Conservation (phyloP, 164 flowering plant species). For the Taxillus chinensis region DNA sequence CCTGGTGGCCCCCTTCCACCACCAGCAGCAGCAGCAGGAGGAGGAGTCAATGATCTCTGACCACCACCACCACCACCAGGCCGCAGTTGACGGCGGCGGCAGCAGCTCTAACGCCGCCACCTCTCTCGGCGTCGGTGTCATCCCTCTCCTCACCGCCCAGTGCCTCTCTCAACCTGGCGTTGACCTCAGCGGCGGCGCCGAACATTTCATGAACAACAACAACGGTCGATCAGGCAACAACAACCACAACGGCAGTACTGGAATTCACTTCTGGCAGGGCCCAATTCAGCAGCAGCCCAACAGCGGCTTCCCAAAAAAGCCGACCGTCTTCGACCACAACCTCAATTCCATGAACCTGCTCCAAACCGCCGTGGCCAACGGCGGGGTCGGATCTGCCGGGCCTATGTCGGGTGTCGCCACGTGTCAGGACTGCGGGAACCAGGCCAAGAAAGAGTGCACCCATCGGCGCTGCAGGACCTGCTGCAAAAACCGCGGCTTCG, state of each 20-base stretch:
- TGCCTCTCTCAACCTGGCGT: constrained; percentile 12
- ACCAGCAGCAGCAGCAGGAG: constrained; percentile 23
- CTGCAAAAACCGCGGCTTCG: constrained; percentile 84
- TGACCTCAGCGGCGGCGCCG: constrained; percentile 15
- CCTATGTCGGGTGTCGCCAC: constrained; percentile 24
- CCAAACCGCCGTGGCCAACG: constrained; percentile 9
- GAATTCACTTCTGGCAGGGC: constrained; percentile 39
- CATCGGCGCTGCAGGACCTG: constrained; percentile 86
- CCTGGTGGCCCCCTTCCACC: constrained; percentile 58
- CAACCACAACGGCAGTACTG: constrained; percentile 10
- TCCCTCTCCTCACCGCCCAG: constrained; percentile 51
- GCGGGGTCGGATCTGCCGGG: constrained; percentile 11
- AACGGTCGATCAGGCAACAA: constrained; percentile 6
- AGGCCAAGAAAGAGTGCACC: constrained; percentile 86
- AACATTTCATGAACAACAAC: background rate
- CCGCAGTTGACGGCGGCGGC: constrained; percentile 17
- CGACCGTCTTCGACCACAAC: constrained; percentile 14
- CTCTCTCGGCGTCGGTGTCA: constrained; percentile 36
- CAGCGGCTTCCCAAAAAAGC: constrained; percentile 22
- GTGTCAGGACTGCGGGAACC: constrained; percentile 93
- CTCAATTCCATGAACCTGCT: constrained; percentile 12
- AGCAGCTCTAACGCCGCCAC: constrained; percentile 27
- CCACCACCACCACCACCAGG: constrained; percentile 18
- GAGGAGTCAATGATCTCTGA: background rate
- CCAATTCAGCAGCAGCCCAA: constrained; percentile 9